Evolutionary conservation across 371 early-diverging fungal species (phyloP), one percentile per base, ranked within the genome.

Genomic region (Syncephalastrum racemosum): DNA sequence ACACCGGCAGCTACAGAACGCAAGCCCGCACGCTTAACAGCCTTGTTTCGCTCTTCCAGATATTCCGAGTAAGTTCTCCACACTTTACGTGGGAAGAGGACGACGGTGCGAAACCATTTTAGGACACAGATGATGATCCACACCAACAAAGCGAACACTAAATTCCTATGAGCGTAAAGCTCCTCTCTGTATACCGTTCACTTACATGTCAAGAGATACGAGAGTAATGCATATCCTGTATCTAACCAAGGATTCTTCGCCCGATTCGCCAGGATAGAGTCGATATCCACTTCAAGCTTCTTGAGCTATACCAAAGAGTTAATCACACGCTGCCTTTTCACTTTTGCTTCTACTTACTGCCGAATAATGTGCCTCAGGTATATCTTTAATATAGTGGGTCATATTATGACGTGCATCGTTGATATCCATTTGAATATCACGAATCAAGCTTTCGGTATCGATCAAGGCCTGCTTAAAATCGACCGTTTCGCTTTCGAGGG

Each of bases 201-300:
- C 61, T 62, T 64, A 77, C 77, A 43, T 55, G 78, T 72, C 20
- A 77, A 53, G 0, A 77, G 31, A 54, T 77, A 77, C 4, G 78
- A 78, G 6, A 78, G 67, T 22, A 72, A 46, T 5, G 78, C 69
- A 58, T 78, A 78, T 0, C 72, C 78, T 7, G 70, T 75, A 53
- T 78, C 78, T 10, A 75, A 50, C 75, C 75, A 78, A 16, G 78
- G 79, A 39, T 71, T 79, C 39, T 79, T 73, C 6, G 79, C 74
- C 45, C 79, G 62, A 41, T 71, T 79, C 13, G 76, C 68, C 15
- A 75, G 47, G 47, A 79, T 79, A 2, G 61, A 68, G 20, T 75
- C 76, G 19, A 79, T 68, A 52, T 76, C 72, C 2, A 73, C 71
- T 53, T 79, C 79, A 6, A 79, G 50, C 49, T 62, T 67, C 43